Percentiles rank a stretch among this genome's conserved stretches.
These are phyloP conservation scores for Melanogaster broomeanus DNA, from an alignment of 768 basidiomycete species.

Conservation along the genomic window DNA sequence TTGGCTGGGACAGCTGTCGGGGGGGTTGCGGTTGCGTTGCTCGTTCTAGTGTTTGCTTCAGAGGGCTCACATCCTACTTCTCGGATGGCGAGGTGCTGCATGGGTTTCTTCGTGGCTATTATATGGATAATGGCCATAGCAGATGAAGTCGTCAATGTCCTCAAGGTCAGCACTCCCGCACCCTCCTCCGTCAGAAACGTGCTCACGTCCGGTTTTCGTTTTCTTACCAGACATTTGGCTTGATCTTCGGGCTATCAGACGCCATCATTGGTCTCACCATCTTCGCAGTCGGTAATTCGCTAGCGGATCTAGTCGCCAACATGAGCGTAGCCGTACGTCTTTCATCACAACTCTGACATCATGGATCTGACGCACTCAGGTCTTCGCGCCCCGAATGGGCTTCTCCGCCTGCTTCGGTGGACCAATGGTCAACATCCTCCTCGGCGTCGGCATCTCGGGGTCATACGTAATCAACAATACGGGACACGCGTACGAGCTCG, in stretches of 20 bases:
- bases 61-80: slow-evolving; percentile 58
- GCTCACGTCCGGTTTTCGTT: background rate
- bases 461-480: slow-evolving; percentile 77
- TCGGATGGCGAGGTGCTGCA: slow-evolving; percentile 75
- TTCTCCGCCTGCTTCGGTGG: slow-evolving; percentile 95
- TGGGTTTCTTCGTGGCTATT: slow-evolving; percentile 89
- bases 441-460: slow-evolving; percentile 91
- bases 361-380: no score
- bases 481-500: slow-evolving; percentile 53
- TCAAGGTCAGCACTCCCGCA: slow-evolving; percentile 57
- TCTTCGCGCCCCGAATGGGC: slow-evolving; percentile 91
- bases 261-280: slow-evolving; percentile 97
- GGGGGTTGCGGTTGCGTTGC: slow-evolving; percentile 53
- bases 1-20: slow-evolving; percentile 53
- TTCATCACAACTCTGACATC: background rate
- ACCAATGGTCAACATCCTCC: slow-evolving; percentile 88
- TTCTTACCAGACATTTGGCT: slow-evolving; percentile 77
- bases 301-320: slow-evolving; percentile 96
- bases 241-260: slow-evolving; percentile 93
- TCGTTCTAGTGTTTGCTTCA: slow-evolving; percentile 61
- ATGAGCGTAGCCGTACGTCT: slow-evolving; percentile 83
- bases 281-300: slow-evolving; percentile 94
- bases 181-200: background rate
- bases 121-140: slow-evolving; percentile 99
- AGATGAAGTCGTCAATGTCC: slow-evolving; percentile 90